These are phyloP conservation scores for Micractinium conductrix DNA, from an alignment of 139 green algal species.

Conservation along the genomic window DNA sequence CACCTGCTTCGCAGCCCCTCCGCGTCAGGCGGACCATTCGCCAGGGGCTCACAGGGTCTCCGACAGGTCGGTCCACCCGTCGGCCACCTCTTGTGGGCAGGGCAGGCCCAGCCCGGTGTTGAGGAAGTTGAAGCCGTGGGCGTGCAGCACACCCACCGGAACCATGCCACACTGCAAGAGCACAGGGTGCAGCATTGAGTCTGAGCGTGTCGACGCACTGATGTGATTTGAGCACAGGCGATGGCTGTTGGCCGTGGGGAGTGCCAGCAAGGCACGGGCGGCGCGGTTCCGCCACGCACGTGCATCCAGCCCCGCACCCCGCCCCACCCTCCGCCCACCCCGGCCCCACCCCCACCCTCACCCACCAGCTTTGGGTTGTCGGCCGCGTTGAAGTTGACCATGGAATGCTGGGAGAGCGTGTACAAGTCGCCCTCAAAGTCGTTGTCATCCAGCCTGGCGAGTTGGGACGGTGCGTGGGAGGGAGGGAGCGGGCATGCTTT, in stretches of 20 bases:
- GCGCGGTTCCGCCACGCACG: too few species aligned
- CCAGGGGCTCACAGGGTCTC: background rate
- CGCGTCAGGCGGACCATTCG: too few species aligned
- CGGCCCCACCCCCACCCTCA: background rate
- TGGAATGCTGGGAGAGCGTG: constrained; percentile 27
- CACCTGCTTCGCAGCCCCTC: too few species aligned
- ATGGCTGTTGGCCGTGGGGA: too few species aligned
- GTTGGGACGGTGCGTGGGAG: background rate
- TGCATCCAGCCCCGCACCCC: background rate
- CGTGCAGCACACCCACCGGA: constrained; percentile 42
- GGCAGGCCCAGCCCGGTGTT: constrained; percentile 50
- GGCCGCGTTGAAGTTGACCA: constrained; percentile 29
- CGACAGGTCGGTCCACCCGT: constrained; percentile 7
- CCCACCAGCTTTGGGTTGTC: constrained; percentile 46
- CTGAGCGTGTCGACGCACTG: too few species aligned
- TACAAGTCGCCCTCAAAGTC: constrained; percentile 48
- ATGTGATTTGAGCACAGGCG: too few species aligned
- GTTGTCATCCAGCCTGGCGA: constrained; percentile 34
- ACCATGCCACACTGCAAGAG: constrained; percentile 55
- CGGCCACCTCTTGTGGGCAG: constrained; percentile 43
- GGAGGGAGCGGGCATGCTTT: background rate
- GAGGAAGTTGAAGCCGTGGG: constrained; percentile 53
- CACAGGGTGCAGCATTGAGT: too few species aligned
- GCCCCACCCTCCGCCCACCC: background rate
- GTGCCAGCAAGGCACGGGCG: too few species aligned